phyloP scores from a whole-genome alignment of 2,329 filamentous ascomycete genomes.

The Trichothecium roseum region DNA sequence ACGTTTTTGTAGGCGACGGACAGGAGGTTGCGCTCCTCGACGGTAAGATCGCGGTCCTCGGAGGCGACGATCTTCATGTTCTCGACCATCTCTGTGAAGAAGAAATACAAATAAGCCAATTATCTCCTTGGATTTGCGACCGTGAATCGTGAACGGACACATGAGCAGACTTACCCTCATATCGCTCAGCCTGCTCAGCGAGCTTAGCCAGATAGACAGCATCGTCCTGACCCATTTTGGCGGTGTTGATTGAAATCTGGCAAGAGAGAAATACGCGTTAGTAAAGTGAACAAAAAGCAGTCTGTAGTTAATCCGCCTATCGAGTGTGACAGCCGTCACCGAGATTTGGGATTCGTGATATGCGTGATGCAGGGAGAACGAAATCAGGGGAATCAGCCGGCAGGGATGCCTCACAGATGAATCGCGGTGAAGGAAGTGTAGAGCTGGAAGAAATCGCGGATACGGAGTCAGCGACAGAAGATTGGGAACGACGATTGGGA shows the following conservation, averaged over 20 bases:
- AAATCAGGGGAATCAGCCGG: too few species aligned
- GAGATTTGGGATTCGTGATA: too few species aligned
- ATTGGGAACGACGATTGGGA: too few species aligned
- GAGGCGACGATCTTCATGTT: conserved; percentile 99
- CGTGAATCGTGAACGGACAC: background rate
- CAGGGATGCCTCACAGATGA: too few species aligned
- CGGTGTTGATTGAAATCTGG: conserved; percentile 15
- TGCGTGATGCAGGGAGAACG: too few species aligned
- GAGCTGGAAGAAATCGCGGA: too few species aligned
- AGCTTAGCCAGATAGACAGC: conserved; percentile 99
- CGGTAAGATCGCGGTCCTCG: conserved; percentile 70
- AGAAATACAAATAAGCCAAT: background rate
- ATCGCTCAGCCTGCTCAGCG: conserved; percentile 99
- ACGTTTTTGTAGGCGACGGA: conserved; percentile 99
- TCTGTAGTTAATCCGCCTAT: too few species aligned
- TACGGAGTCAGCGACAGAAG: too few species aligned
- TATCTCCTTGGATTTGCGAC: background rate
- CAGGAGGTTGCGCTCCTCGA: conserved; percentile 95
- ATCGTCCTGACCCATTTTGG: conserved; percentile 97
- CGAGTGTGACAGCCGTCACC: too few species aligned
- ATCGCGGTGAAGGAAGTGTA: too few species aligned
- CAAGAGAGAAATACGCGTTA: background rate
- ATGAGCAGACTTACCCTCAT: conserved; percentile 66
- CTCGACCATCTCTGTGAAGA: conserved; percentile 86
- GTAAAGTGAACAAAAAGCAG: conserved; percentile 10